Conservation (phyloP, 1,139 yeast species). For the Yamadazyma oceani region DNA sequence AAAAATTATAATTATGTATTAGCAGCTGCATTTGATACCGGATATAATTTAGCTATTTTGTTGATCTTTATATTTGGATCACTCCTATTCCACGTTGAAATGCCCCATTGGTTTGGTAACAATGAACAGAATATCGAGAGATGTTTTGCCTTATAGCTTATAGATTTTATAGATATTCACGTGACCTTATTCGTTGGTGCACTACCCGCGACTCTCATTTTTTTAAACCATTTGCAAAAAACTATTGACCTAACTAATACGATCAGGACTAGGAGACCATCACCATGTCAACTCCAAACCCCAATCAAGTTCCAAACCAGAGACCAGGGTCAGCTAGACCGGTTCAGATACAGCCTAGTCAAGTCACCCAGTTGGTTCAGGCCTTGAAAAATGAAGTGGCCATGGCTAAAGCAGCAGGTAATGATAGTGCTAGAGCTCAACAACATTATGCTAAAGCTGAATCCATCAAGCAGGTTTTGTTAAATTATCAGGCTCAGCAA, state of each 20-base stretch:
- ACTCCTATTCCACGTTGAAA: constrained; percentile 26
- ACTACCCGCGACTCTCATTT: neutral
- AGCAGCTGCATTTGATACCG: constrained; percentile 53
- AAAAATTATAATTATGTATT: constrained; percentile 44
- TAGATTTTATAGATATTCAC: neutral
- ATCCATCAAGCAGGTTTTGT: constrained; percentile 52
- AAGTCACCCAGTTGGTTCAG: constrained; percentile 61
- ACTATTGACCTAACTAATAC: neutral
- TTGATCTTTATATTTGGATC: constrained; percentile 38
- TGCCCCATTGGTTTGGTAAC: constrained; percentile 55
- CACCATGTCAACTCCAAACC: constrained; percentile 12
- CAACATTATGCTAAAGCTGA: constrained; percentile 69
- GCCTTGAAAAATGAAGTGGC: constrained; percentile 62
- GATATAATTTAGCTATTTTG: constrained; percentile 43
- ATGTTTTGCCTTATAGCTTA: constrained; percentile 29
- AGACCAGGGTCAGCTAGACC: constrained; percentile 17
- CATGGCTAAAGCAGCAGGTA: constrained; percentile 54
- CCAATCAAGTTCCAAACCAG: constrained; percentile 5
- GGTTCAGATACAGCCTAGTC: constrained; percentile 48
- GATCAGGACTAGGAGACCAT: neutral
- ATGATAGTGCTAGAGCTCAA: constrained; percentile 66
- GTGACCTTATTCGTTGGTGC: neutral
- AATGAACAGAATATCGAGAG: constrained; percentile 40
- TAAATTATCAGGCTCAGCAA: constrained; percentile 44
- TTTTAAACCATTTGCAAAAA: neutral